phyloP scores from a whole-genome alignment of 805 yeast genomes.

The Nakazawaea ernobii region DNA sequence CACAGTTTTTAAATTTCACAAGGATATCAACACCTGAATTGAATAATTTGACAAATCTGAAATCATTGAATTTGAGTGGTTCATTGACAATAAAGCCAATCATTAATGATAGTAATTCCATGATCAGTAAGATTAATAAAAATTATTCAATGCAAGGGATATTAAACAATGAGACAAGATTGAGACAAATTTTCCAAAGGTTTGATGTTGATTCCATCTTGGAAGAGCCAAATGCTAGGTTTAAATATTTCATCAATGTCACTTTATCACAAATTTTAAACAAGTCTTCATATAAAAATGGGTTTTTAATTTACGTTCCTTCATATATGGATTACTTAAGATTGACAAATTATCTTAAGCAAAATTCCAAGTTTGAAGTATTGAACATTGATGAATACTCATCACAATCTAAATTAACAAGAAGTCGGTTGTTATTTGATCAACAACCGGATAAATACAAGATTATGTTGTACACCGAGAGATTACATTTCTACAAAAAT shows the following conservation, averaged over 20 bases:
- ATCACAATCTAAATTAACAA: constrained; percentile 59
- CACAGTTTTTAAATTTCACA: constrained; percentile 77
- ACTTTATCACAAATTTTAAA: constrained; percentile 66
- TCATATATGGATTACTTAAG: constrained; percentile 83
- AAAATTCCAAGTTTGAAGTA: constrained; percentile 57
- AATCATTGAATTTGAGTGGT: constrained; percentile 53
- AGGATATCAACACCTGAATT: constrained; percentile 78
- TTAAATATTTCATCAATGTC: constrained; percentile 71
- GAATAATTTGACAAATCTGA: constrained; percentile 49
- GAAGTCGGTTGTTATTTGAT: constrained; percentile 66
- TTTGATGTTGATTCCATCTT: constrained; percentile 51
- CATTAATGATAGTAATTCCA: constrained; percentile 40
- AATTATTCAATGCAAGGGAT: constrained; percentile 22
- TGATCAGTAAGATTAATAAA: constrained; percentile 56
- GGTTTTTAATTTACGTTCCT: constrained; percentile 77
- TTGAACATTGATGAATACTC: constrained; percentile 83
- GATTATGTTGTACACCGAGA: constrained; percentile 83
- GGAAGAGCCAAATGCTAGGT: constrained; percentile 77
- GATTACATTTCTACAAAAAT: constrained; percentile 88
- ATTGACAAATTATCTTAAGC: constrained; percentile 61
- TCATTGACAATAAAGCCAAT: constrained; percentile 49
- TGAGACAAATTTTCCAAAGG: constrained; percentile 68
- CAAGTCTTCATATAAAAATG: constrained; percentile 60
- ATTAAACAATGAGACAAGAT: constrained; percentile 32
- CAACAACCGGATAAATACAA: constrained; percentile 49